phyloP scores from a whole-genome alignment of 306 rosid species.

The Sechiopsis laciniata region DNA sequence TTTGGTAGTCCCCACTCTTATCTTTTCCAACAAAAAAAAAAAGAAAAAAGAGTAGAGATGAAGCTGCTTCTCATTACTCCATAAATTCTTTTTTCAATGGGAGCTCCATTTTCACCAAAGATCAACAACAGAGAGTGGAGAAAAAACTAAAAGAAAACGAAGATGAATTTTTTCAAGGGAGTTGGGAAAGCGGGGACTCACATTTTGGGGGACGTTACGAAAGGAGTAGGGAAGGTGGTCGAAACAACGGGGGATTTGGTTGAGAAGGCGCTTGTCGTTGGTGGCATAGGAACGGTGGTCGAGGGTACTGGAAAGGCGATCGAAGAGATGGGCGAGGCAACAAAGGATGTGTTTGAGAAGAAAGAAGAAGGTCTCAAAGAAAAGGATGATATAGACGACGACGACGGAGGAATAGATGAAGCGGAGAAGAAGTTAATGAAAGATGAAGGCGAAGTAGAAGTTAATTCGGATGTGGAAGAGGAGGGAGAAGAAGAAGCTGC shows the following conservation, averaged over 20 bases:
- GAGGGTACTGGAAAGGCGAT: not conserved
- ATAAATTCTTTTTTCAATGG: not conserved
- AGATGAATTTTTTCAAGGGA: not conserved
- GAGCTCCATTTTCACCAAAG: not conserved
- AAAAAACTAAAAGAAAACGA: not conserved
- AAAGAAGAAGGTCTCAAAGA: not conserved
- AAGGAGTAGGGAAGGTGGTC: not conserved
- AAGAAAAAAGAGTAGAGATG: no score
- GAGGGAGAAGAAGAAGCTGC: not conserved
- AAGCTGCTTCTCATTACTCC: not conserved
- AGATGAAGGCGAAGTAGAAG: not conserved
- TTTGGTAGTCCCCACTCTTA: not conserved
- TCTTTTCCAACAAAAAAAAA: not conserved
- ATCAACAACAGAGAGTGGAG: not conserved
- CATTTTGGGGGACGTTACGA: not conserved
- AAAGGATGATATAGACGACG: no score
- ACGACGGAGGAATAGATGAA: not conserved
- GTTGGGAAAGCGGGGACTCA: not conserved
- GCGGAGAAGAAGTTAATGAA: conserved; percentile 6
- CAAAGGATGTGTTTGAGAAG: not conserved
- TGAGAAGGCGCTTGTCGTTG: not conserved
- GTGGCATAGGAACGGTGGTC: not conserved
- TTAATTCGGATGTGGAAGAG: not conserved
- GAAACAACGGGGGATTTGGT: not conserved
- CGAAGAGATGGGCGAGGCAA: not conserved